Conservation (phyloP, 306 rosid species). For the Gynostemma pentaphyllum region DNA sequence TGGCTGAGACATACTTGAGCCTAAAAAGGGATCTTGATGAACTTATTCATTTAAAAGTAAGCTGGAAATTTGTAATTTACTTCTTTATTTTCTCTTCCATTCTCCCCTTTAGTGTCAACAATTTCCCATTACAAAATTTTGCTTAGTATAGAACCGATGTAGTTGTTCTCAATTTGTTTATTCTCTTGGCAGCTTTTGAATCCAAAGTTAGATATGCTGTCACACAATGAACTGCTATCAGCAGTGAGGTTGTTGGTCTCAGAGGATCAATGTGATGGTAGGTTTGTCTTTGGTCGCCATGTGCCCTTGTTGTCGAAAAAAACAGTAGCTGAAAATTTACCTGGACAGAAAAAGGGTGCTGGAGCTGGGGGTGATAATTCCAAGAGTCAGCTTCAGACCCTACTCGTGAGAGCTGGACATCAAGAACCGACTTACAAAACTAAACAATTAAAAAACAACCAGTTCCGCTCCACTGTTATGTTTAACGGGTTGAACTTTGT, state of each 20-base stretch:
- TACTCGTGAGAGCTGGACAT: conserved; percentile 77
- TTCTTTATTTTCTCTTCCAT: neutral
- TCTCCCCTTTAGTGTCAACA: neutral
- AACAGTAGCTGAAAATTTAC: conserved; percentile 14
- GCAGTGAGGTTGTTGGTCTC: conserved; percentile 77
- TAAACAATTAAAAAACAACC: conserved; percentile 49
- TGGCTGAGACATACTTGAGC: conserved; percentile 54
- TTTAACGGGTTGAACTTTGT: conserved; percentile 76
- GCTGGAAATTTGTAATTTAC: conserved; percentile 7
- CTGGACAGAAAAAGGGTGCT: conserved; percentile 14
- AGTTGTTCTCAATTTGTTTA: conserved; percentile 5
- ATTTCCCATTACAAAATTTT: neutral
- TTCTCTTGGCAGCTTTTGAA: conserved; percentile 59
- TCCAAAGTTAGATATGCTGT: conserved; percentile 50
- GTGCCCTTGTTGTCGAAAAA: conserved; percentile 32
- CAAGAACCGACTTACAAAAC: conserved; percentile 70
- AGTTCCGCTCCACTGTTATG: conserved; percentile 63
- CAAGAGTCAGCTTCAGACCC: conserved; percentile 58
- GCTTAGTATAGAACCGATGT: neutral
- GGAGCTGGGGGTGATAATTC: conserved; percentile 34
- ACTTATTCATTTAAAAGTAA: conserved; percentile 63
- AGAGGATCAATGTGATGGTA: conserved; percentile 72
- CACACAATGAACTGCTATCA: conserved; percentile 48
- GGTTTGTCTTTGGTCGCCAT: conserved; percentile 61
- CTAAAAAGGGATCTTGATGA: conserved; percentile 70